Evolutionary conservation across 805 yeast species (phyloP).

Genomic region (Ogataea paraovalis): DNA sequence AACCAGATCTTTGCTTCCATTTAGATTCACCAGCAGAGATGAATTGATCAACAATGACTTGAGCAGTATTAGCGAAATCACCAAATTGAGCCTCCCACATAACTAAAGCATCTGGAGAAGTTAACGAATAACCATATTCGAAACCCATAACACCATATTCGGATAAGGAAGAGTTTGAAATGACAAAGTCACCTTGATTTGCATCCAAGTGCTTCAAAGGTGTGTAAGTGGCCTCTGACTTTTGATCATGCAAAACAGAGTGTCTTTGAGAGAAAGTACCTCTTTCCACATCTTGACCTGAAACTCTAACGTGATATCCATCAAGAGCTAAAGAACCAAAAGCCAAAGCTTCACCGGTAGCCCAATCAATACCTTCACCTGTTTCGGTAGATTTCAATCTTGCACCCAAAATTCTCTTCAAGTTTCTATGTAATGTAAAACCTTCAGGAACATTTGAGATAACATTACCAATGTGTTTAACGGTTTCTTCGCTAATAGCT

Average conservation of each 20-base stretch:
- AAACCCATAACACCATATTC: slow-evolving; percentile 99
- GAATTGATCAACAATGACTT: slow-evolving; percentile 95
- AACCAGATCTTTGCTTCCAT: slow-evolving; percentile 98
- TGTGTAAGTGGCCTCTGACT: slow-evolving; percentile 73
- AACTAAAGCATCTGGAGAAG: slow-evolving; percentile 94
- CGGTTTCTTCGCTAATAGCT: slow-evolving; percentile 65
- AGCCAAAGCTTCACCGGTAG: slow-evolving; percentile 99
- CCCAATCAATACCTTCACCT: slow-evolving; percentile 97
- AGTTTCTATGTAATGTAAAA: slow-evolving; percentile 89
- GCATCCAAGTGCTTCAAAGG: slow-evolving; percentile 80
- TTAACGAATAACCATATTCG: slow-evolving; percentile 97
- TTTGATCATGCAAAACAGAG: slow-evolving; percentile 95
- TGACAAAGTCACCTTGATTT: slow-evolving; percentile 80
- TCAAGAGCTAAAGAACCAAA: slow-evolving; percentile 88
- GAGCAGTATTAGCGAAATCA: slow-evolving; percentile 99
- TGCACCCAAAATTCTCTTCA: slow-evolving; percentile 86
- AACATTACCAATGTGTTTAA: slow-evolving; percentile 73
- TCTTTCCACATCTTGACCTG: slow-evolving; percentile 99
- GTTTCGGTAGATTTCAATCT: slow-evolving; percentile 78
- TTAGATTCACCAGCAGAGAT: slow-evolving; percentile 95
- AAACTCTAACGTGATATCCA: slow-evolving; percentile 94
- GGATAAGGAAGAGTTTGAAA: slow-evolving; percentile 91
- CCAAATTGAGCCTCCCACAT: slow-evolving; percentile 99
- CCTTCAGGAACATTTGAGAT: slow-evolving; percentile 83
- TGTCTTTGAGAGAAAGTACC: slow-evolving; percentile 99